A percentile compares a stretch with the other conserved stretches of the same genome.
These are phyloP conservation scores for Phyllostachys edulis DNA, from an alignment of 176 grass and related monocot species.

Conservation along the genomic window DNA sequence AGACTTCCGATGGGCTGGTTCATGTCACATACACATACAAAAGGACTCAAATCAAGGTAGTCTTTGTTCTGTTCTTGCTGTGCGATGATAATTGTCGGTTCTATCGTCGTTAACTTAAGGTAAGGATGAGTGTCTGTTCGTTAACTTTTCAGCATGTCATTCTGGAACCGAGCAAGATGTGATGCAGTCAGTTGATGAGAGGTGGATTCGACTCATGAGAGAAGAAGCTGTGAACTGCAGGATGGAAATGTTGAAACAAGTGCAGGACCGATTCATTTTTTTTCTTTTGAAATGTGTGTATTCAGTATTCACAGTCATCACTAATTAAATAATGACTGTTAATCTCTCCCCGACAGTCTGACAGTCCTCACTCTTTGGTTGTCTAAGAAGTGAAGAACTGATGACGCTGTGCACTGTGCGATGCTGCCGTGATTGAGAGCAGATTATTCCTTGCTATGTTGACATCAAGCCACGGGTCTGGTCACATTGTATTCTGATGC, in stretches of 20 bases:
- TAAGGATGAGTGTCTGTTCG: not conserved
- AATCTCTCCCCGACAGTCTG: not conserved
- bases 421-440: too few relatives aligned
- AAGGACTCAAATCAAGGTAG: constrained; percentile 71
- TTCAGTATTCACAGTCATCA: not conserved
- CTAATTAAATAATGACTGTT: not conserved
- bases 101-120: not conserved
- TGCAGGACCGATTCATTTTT: not conserved
- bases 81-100: not conserved
- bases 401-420: not conserved
- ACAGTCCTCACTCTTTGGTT: not conserved
- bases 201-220: not conserved
- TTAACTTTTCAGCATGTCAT: constrained; percentile 37
- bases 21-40: constrained; percentile 61
- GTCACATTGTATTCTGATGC: too few relatives aligned
- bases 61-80: not conserved
- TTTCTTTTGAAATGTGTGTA: not conserved
- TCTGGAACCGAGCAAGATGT: constrained; percentile 18
- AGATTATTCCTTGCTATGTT: too few relatives aligned
- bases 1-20: constrained; percentile 43
- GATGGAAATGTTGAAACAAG: not conserved
- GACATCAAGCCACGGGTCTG: too few relatives aligned
- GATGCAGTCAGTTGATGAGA: not conserved
- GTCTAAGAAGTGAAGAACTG: not conserved
- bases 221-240: not conserved